Base-by-base conservation (phyloP, 768 basidiomycete species). In the Wakefieldia striispora region DNA sequence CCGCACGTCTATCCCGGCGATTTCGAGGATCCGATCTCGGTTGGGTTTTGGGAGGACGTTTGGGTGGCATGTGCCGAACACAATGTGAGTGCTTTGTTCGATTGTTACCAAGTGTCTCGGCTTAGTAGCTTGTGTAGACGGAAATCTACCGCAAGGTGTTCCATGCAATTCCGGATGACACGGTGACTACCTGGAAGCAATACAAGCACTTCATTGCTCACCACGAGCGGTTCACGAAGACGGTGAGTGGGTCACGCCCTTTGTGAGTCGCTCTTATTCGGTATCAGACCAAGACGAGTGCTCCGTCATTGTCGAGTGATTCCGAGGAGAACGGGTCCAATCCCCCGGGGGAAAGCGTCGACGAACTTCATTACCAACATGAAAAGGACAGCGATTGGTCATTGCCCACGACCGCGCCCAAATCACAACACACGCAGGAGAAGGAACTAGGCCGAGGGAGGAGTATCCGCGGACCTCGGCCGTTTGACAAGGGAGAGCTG, bases 71-170 rank as follows among this genome's bases (percentile, higher is more conserved):
- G 82, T 42, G 94, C 95, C 1, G 81, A 81, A 19, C 86, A 94
- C 59, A 99, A 98, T 66, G 93, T 95, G 45, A 54, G 88, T 73
- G 27, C 29, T 53, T 13, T 27, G 16, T 21, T 37, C 23, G 13
- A 12, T 41, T 16, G 33, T 38, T 27, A 14, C 4, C 12, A 24
- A 4, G 5, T 44, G 12, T 20, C 21, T 24, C n/a, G 40, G 11
- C 54, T 56, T 6, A 52, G n/a, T 13, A 6, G 27, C 44, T 46
- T 13, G 43, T 49, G 11, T 51, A 95, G 93, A 99, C 95, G 53
- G 91, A 95, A 65, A 92, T 97, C 55, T 97, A 82, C 70, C 86
- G 94, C 47, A 95, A 90, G 64, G 93, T 97, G 4, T 99, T 99
- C 74, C 86, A 92, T 59, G 86, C 88, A 31, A 74, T 95, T 46